These are phyloP conservation scores for Pichia thaimueangensis DNA, from an alignment of 805 yeast genomes.

Conservation along the genomic window DNA sequence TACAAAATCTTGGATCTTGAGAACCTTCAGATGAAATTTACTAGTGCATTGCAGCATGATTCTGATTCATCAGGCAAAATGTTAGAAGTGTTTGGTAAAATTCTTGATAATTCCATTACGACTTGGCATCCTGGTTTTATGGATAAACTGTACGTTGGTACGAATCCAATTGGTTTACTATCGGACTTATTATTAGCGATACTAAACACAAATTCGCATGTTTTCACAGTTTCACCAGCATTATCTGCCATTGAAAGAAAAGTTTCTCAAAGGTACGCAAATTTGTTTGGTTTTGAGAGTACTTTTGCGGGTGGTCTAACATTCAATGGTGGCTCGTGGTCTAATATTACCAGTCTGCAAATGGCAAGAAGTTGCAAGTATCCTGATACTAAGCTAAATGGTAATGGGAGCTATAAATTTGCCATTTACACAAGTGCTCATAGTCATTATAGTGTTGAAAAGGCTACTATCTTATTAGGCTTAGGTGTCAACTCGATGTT, in stretches of 20 bases:
- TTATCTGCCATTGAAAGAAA: slow-evolving; percentile 67
- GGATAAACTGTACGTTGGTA: slow-evolving; percentile 81
- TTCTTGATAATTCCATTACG: slow-evolving; percentile 62
- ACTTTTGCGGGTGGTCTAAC: slow-evolving; percentile 72
- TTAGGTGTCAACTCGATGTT: slow-evolving; percentile 58
- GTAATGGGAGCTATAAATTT: slow-evolving; percentile 48
- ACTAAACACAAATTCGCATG: slow-evolving; percentile 80
- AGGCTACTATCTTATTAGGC: slow-evolving; percentile 73
- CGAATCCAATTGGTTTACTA: slow-evolving; percentile 76
- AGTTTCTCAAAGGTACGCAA: slow-evolving; percentile 63
- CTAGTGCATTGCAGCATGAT: slow-evolving; percentile 16
- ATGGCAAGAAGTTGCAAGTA: slow-evolving; percentile 60
- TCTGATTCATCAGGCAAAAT: slow-evolving; percentile 34
- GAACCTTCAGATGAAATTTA: slow-evolving; percentile 23
- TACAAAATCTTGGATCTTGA: slow-evolving; percentile 31
- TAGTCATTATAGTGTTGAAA: slow-evolving; percentile 74
- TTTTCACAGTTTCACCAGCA: slow-evolving; percentile 78
- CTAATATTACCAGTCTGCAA: slow-evolving; percentile 72
- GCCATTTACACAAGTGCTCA: slow-evolving; percentile 69
- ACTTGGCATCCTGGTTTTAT: slow-evolving; percentile 86
- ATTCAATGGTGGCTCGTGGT: slow-evolving; percentile 84
- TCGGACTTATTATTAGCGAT: slow-evolving; percentile 63
- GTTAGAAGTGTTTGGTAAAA: slow-evolving; percentile 43
- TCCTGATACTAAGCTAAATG: slow-evolving; percentile 64
- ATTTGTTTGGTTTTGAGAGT: slow-evolving; percentile 50